Evolutionary conservation across 805 yeast species (phyloP), one percentile per base, ranked within the genome.

Genomic region (Sungouiozyma intestinalis): DNA sequence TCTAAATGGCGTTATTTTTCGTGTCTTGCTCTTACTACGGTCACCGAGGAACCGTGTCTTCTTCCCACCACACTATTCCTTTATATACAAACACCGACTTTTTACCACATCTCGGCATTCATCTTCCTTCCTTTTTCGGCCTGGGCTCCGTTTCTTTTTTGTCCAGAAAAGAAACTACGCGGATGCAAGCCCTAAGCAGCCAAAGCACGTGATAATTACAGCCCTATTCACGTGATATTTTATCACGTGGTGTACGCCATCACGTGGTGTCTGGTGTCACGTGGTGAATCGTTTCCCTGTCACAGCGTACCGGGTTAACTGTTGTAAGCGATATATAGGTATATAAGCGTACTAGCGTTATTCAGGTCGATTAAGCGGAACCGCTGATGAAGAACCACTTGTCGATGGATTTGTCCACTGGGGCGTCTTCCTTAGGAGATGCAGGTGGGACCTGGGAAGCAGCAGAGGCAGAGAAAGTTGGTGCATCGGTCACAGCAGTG

Each of bases 301-400:
- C n/a, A n/a, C n/a, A n/a, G n/a, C n/a, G n/a, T n/a, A n/a, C n/a
- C n/a, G n/a, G n/a, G n/a, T n/a, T n/a, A n/a, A n/a, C n/a, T n/a
- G n/a, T n/a, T n/a, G n/a, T n/a, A n/a, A n/a, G n/a, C n/a, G n/a
- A n/a, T n/a, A n/a, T n/a, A n/a, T n/a, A 24, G 9, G 29, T 24
- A 24, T 6, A 24, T 24, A 24, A 6, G 11, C 6, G 11, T 11
- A 24, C 29, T 7, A 7, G 29, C 11, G 9, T 24, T 24, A 24
- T 24, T 24, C 29, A 24, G 11, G 9, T 24, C 29, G 11, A 24
- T 53, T 53, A 60, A 50, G 77, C 71, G 49, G 83, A 79, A 69
- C 90, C 92, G 46, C 90, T 85, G 63, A 90, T 90, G 79, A 79
- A 90, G 77, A 92, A 90, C 98, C 98, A 90, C 73, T 90, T 90